Evolutionary conservation across 345 rosid genomes (phyloP).

Genomic region (Lepidium sativum): DNA sequence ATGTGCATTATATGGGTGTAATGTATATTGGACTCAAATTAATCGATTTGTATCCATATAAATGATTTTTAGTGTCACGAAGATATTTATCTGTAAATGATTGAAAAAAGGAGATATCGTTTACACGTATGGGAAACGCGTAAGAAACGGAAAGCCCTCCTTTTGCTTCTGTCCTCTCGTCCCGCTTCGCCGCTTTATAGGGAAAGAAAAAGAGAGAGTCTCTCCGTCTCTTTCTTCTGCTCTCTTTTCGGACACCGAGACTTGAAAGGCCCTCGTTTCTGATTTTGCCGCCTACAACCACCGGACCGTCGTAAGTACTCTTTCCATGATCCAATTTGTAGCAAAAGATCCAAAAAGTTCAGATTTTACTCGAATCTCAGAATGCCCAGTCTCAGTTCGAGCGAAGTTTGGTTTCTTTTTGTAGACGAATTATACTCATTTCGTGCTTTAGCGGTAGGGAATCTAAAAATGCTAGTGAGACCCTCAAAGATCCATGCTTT

Average conservation of each 20-base stretch:
- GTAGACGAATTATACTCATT: background rate
- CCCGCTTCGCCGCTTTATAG: constrained; percentile 16
- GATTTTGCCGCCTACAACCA: background rate
- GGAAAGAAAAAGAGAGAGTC: background rate
- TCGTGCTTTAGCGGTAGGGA: background rate
- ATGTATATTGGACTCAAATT: background rate
- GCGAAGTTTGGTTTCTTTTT: constrained; percentile 14
- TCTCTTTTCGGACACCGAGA: constrained; percentile 8
- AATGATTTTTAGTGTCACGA: no score
- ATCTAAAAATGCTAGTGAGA: background rate
- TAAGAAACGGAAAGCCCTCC: constrained; percentile 19
- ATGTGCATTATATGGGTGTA: no score
- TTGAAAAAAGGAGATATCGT: background rate
- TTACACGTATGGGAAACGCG: constrained; percentile 16
- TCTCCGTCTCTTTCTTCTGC: background rate
- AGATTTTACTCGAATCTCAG: background rate
- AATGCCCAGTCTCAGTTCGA: background rate
- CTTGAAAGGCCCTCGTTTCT: background rate
- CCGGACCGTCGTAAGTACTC: constrained; percentile 16
- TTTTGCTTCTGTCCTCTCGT: constrained; percentile 10
- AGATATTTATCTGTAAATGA: background rate
- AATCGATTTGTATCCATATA: background rate
- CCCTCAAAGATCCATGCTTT: constrained; percentile 14
- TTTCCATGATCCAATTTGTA: background rate
- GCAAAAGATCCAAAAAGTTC: background rate